phyloP scores from a whole-genome alignment of 2,329 filamentous ascomycete genomes.

The Phaeomoniella chlamydospora region DNA sequence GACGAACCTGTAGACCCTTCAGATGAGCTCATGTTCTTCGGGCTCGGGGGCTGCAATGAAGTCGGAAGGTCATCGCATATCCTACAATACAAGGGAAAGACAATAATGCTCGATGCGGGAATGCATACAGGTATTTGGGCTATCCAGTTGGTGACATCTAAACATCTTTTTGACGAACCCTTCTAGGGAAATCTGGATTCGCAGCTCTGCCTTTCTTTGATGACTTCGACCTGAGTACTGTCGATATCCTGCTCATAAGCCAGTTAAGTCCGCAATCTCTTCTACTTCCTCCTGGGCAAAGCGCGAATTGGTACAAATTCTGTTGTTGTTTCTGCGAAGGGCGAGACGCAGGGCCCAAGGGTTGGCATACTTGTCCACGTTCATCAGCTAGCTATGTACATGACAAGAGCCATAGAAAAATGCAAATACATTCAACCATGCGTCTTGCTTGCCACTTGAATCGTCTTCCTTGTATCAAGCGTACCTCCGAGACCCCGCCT shows the following conservation, averaged over 20 bases:
- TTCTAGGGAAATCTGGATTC: slow-evolving; percentile 64
- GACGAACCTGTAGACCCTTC: slow-evolving; percentile 86
- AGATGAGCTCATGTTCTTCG: slow-evolving; percentile 89
- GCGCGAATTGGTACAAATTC: neutral
- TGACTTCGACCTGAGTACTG: slow-evolving; percentile 92
- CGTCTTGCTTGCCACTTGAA: neutral
- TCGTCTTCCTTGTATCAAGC: slow-evolving; percentile 3
- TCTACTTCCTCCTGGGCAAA: neutral
- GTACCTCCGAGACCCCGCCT: too few relatives aligned
- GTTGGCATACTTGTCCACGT: too few relatives aligned
- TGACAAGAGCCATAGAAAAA: neutral
- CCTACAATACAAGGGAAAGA: slow-evolving; percentile 97
- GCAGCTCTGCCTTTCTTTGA: slow-evolving; percentile 94
- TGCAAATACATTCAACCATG: slow-evolving; percentile 1
- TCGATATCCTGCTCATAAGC: slow-evolving; percentile 94
- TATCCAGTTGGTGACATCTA: too few relatives aligned
- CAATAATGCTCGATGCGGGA: slow-evolving; percentile 96
- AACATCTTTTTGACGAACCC: too few relatives aligned
- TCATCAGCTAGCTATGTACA: neutral
- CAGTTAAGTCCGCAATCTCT: slow-evolving; percentile 60
- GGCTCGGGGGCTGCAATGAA: slow-evolving; percentile 89
- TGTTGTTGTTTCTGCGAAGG: neutral
- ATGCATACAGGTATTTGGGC: slow-evolving; percentile 74
- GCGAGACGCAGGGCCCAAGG: neutral
- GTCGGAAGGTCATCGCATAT: slow-evolving; percentile 96